Conservation (phyloP, 2,329 filamentous ascomycete species). For the Aspergillus sp. region DNA sequence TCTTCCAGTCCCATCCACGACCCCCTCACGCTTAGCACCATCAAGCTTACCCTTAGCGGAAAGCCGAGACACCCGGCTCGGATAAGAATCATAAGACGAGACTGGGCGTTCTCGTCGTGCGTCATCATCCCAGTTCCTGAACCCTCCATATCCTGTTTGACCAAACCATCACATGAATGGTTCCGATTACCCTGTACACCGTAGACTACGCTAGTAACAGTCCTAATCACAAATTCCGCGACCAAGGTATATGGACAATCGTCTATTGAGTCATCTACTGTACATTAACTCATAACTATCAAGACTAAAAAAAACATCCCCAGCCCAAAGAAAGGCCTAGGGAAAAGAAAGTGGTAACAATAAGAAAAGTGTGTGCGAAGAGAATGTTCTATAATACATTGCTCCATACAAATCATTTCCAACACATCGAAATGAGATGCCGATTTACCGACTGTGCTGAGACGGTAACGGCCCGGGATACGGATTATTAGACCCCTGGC, state of each 20-base stretch:
- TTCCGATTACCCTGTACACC: background rate
- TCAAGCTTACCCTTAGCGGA: background rate
- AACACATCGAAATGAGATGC: conserved; percentile 3
- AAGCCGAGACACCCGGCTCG: conserved; percentile 1
- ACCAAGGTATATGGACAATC: background rate
- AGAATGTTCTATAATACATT: conserved; percentile 15
- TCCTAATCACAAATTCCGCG: background rate
- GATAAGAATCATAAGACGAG: background rate
- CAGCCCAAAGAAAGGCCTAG: background rate
- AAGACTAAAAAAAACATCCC: background rate
- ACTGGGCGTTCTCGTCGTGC: conserved; percentile 1
- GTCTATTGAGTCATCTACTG: conserved; percentile 21
- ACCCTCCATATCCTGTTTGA: background rate
- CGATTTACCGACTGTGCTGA: conserved; percentile 27
- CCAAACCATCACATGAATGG: background rate
- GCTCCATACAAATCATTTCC: conserved; percentile 1
- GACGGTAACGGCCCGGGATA: conserved; percentile 28
- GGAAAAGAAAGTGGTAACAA: background rate
- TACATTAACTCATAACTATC: conserved; percentile 16
- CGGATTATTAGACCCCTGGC: conserved; percentile 35
- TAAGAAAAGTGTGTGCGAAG: background rate
- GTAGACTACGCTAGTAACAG: background rate
- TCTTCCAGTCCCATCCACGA: too few relatives aligned
- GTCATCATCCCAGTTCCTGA: background rate
- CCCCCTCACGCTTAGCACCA: background rate